Evolutionary conservation across 2,329 filamentous ascomycete species (phyloP), one percentile per base, ranked within the genome.

Genomic region (Cladosporium phlei): DNA sequence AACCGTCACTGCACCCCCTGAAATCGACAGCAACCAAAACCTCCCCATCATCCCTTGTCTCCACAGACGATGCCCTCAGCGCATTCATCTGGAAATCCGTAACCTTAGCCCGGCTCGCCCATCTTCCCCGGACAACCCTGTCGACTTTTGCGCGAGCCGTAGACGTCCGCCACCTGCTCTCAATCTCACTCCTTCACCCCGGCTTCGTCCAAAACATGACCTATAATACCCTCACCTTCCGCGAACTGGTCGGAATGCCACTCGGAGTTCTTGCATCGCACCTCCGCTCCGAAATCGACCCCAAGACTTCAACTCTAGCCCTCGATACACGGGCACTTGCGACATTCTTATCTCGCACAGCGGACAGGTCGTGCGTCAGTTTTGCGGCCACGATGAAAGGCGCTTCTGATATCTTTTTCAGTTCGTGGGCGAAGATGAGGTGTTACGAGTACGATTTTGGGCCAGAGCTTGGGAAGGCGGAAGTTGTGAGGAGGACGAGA

Each of bases 341-440:
- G 1, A 77, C 72, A 1, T 59, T 64, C 22, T 51, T 75, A 2
- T 27, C 59, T 0, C 53, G 56, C 5, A 49, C 59, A 2, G n/a
- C 11, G 7, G 38, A 42, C 7, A 24, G 14, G n/a, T 24, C 19
- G 1, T 16, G n/a, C 5, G 21, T 48, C 58, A 62, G 62, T 0
- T 51, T 72, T 3, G 65, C 61, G 1, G 67, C 66, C 0, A 59
- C 54, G 3, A 42, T 73, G 2, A 64, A 73, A 24, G 51, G 64
- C 0, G 57, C 67, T 0, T 58, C 56, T 0, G 74, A 78, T 32
- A 59, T 80, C 2, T 71, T 73, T 64, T 51, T 80, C 5, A 79
- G 74, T 48, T 80, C 76, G 1, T 81, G 76, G 77, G 68, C 69
- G 0, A 73, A 74, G 46, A 56, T 74, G 3, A 59, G 68, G 4